These are phyloP conservation scores for Canavalia ensiformis DNA, from an alignment of 306 rosid genomes.

Conservation along the genomic window DNA sequence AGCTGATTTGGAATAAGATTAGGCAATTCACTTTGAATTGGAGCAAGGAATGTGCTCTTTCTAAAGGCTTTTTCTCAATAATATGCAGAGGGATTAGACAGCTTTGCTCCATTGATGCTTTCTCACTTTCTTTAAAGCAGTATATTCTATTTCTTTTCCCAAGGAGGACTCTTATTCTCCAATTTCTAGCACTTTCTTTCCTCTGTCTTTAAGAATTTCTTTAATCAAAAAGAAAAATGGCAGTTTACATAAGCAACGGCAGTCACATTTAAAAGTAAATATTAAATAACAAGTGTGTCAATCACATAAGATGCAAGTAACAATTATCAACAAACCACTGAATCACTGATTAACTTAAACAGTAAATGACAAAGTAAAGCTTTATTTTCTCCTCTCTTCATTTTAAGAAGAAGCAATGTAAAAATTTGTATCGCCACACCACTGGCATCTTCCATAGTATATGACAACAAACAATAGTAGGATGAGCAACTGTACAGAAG, in stretches of 20 bases:
- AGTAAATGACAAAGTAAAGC: conserved; percentile 24
- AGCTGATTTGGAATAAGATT: neutral
- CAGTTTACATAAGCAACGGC: conserved; percentile 1
- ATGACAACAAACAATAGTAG: conserved; percentile 43
- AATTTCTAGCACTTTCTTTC: conserved; percentile 5
- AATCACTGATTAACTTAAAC: conserved; percentile 20
- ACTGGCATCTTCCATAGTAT: conserved; percentile 32
- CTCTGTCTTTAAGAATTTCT: neutral
- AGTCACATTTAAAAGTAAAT: conserved; percentile 33
- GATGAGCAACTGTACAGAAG: conserved; percentile 40
- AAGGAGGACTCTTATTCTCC: conserved; percentile 11
- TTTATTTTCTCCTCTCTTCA: neutral
- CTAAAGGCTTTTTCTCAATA: conserved; percentile 1
- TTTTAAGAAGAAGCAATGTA: conserved; percentile 21
- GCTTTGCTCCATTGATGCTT: conserved; percentile 2
- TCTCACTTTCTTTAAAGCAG: conserved; percentile 9
- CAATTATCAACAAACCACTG: conserved; percentile 25
- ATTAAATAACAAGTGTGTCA: conserved; percentile 4
- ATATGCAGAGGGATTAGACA: neutral
- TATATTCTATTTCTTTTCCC: neutral
- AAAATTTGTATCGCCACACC: conserved; percentile 6
- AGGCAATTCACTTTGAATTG: neutral
- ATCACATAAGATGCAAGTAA: conserved; percentile 7
- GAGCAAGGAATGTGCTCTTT: neutral
- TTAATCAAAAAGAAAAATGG: neutral